phyloP scores from a whole-genome alignment of 495 filamentous ascomycete species.

The Xanthoparmelia taractica region DNA sequence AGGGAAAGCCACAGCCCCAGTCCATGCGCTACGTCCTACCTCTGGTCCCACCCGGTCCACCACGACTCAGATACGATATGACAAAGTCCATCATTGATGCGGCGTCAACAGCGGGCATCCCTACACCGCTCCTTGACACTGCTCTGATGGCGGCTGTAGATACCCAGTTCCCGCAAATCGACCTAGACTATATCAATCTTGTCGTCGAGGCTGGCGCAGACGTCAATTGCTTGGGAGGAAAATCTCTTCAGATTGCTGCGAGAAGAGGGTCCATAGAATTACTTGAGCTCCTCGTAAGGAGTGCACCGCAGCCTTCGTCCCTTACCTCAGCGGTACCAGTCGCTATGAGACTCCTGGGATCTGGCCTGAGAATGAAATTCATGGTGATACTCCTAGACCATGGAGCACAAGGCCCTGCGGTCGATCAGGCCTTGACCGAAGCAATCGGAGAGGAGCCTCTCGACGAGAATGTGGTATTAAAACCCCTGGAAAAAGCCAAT shows the following conservation, averaged over 20 bases:
- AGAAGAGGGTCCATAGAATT: slow-evolving; percentile 13
- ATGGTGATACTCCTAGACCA: slow-evolving; percentile 14
- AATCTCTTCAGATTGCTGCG: slow-evolving; percentile 11
- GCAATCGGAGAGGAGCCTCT: slow-evolving; percentile 6
- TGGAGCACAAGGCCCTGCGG: slow-evolving; percentile 14
- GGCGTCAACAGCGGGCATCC: slow-evolving; percentile 2
- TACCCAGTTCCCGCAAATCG: neutral
- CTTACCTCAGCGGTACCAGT: slow-evolving; percentile 16
- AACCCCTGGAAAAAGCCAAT: slow-evolving; percentile 11
- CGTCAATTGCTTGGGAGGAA: slow-evolving; percentile 16
- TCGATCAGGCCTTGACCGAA: slow-evolving; percentile 17
- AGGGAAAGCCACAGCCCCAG: slow-evolving; percentile 13
- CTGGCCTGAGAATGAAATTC: neutral
- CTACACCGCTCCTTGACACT: slow-evolving; percentile 8
- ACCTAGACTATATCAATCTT: slow-evolving; percentile 10
- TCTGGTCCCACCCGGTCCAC: slow-evolving; percentile 9
- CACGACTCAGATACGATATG: slow-evolving; percentile 15
- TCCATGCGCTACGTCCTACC: slow-evolving; percentile 18
- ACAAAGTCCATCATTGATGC: slow-evolving; percentile 17
- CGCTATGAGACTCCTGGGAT: slow-evolving; percentile 6
- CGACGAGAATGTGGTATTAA: slow-evolving; percentile 13
- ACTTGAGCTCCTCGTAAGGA: slow-evolving; percentile 15
- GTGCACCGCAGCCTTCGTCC: slow-evolving; percentile 3
- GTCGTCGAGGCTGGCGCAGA: slow-evolving; percentile 16
- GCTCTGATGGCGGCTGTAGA: slow-evolving; percentile 14